Evolutionary conservation across 108 stramenopile species (phyloP).

Genomic region (Schizochytrium sp.): DNA sequence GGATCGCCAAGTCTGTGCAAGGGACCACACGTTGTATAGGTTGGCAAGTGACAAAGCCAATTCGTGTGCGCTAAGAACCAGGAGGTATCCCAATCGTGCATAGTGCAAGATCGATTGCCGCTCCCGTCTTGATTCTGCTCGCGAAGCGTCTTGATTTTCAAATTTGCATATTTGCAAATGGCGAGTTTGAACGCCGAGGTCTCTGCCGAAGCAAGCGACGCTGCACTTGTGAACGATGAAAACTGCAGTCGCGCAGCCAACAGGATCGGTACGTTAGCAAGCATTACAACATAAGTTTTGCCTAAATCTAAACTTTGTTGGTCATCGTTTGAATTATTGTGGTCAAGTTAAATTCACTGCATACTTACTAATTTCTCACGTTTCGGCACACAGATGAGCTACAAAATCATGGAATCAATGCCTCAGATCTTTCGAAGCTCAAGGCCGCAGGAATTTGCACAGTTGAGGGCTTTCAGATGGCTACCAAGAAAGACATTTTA

Average conservation of each 20-base stretch:
- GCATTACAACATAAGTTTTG: background rate
- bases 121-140: too few species aligned
- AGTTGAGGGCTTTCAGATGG: background rate
- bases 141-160: background rate
- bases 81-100: background rate
- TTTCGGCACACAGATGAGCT: slow-evolving; percentile 4
- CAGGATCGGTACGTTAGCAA: background rate
- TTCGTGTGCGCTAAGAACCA: too few species aligned
- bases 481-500: slow-evolving; percentile 58
- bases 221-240: background rate
- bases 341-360: too few species aligned
- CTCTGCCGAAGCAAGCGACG: background rate
- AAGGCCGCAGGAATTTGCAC: background rate
- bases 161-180: background rate
- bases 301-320: too few species aligned
- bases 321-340: too few species aligned
- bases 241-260: slow-evolving; percentile 37
- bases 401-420: slow-evolving; percentile 59
- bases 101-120: too few species aligned
- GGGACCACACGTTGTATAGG: too few species aligned
- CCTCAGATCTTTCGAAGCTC: slow-evolving; percentile 62
- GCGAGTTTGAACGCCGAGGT: background rate
- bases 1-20: too few species aligned
- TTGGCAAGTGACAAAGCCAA: too few species aligned
- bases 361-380: too few species aligned